Evolutionary conservation across 2,329 filamentous ascomycete genomes (phyloP).

Genomic region (Aphanocladium album): DNA sequence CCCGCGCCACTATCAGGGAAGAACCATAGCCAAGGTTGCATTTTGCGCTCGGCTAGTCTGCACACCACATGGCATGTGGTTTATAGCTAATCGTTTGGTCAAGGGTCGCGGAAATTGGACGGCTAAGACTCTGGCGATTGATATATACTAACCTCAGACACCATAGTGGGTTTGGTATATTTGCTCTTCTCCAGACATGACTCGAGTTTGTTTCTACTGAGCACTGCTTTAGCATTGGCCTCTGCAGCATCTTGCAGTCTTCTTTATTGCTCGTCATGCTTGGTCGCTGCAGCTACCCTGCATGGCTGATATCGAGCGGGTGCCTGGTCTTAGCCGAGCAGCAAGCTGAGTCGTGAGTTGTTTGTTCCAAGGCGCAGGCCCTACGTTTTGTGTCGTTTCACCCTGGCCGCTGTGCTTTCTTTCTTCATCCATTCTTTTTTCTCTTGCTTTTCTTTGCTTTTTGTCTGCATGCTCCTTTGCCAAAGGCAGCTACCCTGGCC

Average conservation of each 20-base stretch:
- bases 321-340: background rate
- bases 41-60: too few species aligned
- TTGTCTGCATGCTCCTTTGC: background rate
- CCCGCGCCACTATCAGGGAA: too few species aligned
- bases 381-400: background rate
- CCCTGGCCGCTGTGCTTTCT: too few species aligned
- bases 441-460: background rate
- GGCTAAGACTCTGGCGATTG: too few species aligned
- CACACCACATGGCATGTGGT: too few species aligned
- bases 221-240: background rate
- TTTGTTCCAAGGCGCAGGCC: background rate
- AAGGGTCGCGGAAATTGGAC: too few species aligned
- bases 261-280: background rate
- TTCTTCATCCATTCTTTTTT: background rate
- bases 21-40: too few species aligned
- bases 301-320: background rate
- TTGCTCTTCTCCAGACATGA: background rate
- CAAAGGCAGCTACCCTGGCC: conserved; percentile 8
- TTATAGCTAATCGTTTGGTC: too few species aligned
- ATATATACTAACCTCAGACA: too few species aligned
- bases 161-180: too few species aligned
- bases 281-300: background rate
- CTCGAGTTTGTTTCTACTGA: background rate
- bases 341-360: background rate
- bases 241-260: background rate